Base-by-base conservation (phyloP, 2,329 filamentous ascomycete genomes). In the Bipolaris bicolor region DNA sequence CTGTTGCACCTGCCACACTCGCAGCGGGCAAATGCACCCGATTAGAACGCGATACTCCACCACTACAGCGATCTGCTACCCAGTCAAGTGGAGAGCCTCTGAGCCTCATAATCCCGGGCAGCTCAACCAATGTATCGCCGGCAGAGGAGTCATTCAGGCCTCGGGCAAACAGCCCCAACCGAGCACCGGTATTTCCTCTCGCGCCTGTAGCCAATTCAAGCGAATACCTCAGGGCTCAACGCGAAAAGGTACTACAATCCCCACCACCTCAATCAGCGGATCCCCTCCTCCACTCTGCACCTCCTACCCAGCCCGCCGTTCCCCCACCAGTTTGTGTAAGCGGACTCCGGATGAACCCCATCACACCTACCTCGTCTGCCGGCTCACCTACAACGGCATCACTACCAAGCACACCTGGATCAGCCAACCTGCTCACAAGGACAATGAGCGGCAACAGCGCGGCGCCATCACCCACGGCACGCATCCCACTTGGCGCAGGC, bases 1-100 rank as follows among this genome's bases (percentile, higher is more conserved):
- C 88, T n/a, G 60, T 78, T 5, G 75, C 74, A 11, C 75, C 75
- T 13, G 74, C 75, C 3, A 72, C 72, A 16, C 72, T 77, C 53
- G 70, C 69, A 47, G 72, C 72, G 49, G 68, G 64, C 31, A 73
- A 72, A 37, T 73, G 55, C 55, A 71, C 64, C 0, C 52, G 43
- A 44, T 18, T 43, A 29, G 70, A 67, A 41, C 64, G 68, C n/a
- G 49, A 57, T 15, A 49, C 62, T 10, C 62, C 68, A 29, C 58
- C 57, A 10, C 59, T 75, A 9, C 60, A 62, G 24, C 67, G 68
- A 33, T 69, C 67, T 24, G 52, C 64, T 7, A 70, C 64, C 39
- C 65, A 73, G 5, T 63, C 67, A 0, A 74, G 70, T 52, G 58
- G 50, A 9, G 66, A 69, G 37, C 69, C 64, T 31, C 57, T 76